These are phyloP conservation scores for Sanghuangporus baumii DNA, from an alignment of 1,284 basidiomycete genomes.

Conservation along the genomic window DNA sequence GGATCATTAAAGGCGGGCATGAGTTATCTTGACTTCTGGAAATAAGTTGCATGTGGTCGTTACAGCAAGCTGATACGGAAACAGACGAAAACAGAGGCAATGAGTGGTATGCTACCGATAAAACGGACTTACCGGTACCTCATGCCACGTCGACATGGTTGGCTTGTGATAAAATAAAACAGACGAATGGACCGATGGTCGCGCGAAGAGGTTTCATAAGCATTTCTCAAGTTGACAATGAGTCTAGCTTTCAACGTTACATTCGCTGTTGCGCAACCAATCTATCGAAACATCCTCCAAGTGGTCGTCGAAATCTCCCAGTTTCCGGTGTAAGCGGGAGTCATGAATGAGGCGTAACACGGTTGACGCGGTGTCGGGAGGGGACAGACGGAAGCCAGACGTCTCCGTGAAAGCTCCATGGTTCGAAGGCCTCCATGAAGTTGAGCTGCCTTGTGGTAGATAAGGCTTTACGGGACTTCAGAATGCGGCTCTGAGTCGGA, in stretches of 20 bases:
- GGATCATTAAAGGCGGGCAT: no score
- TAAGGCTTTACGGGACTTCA: slow-evolving; percentile 37
- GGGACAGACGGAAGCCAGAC: slow-evolving; percentile 41
- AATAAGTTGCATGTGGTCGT: background rate
- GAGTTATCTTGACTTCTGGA: background rate
- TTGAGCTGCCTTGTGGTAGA: slow-evolving; percentile 31
- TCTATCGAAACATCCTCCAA: slow-evolving; percentile 67
- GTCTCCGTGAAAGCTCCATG: slow-evolving; percentile 37
- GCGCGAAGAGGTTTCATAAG: background rate
- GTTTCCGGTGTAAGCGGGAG: slow-evolving; percentile 41
- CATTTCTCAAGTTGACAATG: background rate
- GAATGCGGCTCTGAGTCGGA: background rate
- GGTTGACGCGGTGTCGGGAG: slow-evolving; percentile 36
- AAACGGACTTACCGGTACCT: background rate
- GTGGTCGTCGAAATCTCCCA: slow-evolving; percentile 77
- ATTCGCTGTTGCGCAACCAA: slow-evolving; percentile 53
- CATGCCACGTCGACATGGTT: background rate
- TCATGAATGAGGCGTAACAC: slow-evolving; percentile 46
- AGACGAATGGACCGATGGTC: background rate
- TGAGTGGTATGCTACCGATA: background rate
- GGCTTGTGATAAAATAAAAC: background rate
- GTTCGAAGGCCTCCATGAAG: slow-evolving; percentile 39
- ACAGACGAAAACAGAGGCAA: background rate
- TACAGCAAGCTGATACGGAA: background rate
- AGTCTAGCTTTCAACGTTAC: slow-evolving; percentile 23